phyloP scores from a whole-genome alignment of 371 early-diverging fungal genomes.

The Dichotomocladium elegans region DNA sequence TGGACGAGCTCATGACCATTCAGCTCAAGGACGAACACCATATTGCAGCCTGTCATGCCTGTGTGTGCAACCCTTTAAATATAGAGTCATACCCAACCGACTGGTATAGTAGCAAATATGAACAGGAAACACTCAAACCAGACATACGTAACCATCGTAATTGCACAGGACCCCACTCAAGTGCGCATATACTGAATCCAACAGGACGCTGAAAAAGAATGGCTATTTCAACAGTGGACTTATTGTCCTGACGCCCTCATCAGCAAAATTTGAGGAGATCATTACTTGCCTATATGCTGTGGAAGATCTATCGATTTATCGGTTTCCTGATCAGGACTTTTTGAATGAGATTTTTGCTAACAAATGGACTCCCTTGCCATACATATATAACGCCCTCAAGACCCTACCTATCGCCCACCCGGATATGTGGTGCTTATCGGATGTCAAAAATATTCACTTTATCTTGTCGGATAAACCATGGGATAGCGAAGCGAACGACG shows the following conservation, averaged over 20 bases:
- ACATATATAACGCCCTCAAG: slow-evolving; percentile 51
- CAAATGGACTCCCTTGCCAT: slow-evolving; percentile 33
- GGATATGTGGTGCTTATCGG: slow-evolving; percentile 26
- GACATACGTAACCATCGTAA: neutral
- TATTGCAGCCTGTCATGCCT: slow-evolving; percentile 42
- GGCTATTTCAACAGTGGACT: slow-evolving; percentile 52
- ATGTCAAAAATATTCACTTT: slow-evolving; percentile 27
- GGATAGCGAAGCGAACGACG: slow-evolving; percentile 10
- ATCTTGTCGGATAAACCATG: slow-evolving; percentile 25
- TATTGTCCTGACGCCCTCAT: slow-evolving; percentile 38
- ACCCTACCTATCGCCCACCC: slow-evolving; percentile 31
- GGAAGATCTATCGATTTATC: slow-evolving; percentile 17
- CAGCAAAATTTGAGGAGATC: slow-evolving; percentile 23
- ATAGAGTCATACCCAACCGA: slow-evolving; percentile 27
- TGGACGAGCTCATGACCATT: slow-evolving; percentile 65
- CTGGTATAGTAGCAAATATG: slow-evolving; percentile 22
- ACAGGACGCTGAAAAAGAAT: neutral
- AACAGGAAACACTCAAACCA: neutral
- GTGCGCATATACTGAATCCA: slow-evolving; percentile 43
- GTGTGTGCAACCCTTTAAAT: slow-evolving; percentile 43
- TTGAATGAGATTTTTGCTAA: slow-evolving; percentile 36
- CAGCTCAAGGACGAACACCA: slow-evolving; percentile 7
- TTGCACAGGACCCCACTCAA: slow-evolving; percentile 45
- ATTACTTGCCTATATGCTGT: slow-evolving; percentile 10
- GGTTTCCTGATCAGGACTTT: slow-evolving; percentile 53